Evolutionary conservation across 1,284 basidiomycete species (phyloP), one percentile per base, ranked within the genome.

Genomic region (Mycena sp.): DNA sequence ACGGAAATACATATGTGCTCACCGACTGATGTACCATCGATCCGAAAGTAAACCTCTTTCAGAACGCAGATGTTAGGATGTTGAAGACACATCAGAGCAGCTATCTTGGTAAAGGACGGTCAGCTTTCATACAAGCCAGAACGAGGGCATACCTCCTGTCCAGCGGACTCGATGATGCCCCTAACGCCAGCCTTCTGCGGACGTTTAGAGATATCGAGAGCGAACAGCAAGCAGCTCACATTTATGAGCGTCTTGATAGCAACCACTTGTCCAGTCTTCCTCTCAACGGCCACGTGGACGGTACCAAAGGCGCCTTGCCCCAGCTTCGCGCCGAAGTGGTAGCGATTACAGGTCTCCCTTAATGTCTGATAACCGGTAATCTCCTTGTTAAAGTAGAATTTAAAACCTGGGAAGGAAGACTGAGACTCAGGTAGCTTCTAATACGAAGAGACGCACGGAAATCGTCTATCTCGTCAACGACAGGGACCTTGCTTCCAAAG

Each of bases 1-100:
- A 35, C 32, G 32, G 51, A 60, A 29, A 10, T n/a, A 23, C 9
- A n/a, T 19, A 46, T n/a, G 68, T 35, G 32, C 80, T 64, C 60
- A 86, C 86, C 88, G 63, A 93, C 86, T 46, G 83, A 78, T 1
- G 82, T 80, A 49, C 61, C 63, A 7, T 85, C 84, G 52, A 87
- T 81, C 35, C 76, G 72, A 38, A 79, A 77, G 70, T 87, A 92
- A 67, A 58, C 65, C 17, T 93, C 89, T 58, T 88, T 84, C 16
- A 92, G 80, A 49, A 83, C 80, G 65, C 90, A 91, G 43, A 93
- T 90, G 69, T 91, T 88, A 6, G 81, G 81, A 69, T 93, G 91
- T 44, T 58, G 26, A 12, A 61, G 16, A n/a, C 26, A 6, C 58
- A 57, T 57, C 35, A 67, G n/a, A 30, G 61, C 61, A 57, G 53